phyloP scores from a whole-genome alignment of 2,329 filamentous ascomycete species.

The Phyllosticta citribraziliensis region DNA sequence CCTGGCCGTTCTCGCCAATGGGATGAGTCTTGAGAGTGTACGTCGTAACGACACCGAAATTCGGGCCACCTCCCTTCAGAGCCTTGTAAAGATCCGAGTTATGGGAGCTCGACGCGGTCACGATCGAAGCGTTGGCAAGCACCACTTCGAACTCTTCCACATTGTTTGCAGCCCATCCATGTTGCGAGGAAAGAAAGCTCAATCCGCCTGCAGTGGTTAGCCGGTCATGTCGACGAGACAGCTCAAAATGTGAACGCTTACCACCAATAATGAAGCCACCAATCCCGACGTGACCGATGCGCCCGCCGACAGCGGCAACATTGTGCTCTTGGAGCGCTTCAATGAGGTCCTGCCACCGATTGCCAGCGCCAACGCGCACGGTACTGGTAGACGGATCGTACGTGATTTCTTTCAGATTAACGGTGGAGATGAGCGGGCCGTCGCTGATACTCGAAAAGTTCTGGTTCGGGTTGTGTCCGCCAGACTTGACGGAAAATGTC shows the following conservation, averaged over 20 bases:
- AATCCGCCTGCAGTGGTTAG: slow-evolving; percentile 9
- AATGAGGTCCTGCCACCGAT: slow-evolving; percentile 26
- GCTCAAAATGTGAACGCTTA: slow-evolving; percentile 14
- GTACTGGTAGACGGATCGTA: slow-evolving; percentile 18
- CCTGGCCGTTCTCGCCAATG: slow-evolving; percentile 18
- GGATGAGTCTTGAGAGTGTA: slow-evolving; percentile 18
- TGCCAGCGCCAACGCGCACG: slow-evolving; percentile 23
- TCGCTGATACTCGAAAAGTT: slow-evolving; percentile 37
- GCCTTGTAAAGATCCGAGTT: slow-evolving; percentile 33
- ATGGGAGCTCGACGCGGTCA: slow-evolving; percentile 29
- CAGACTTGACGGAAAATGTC: slow-evolving; percentile 46
- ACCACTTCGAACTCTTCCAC: slow-evolving; percentile 39
- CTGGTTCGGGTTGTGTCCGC: slow-evolving; percentile 39
- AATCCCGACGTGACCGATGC: slow-evolving; percentile 40
- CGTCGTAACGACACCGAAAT: slow-evolving; percentile 35
- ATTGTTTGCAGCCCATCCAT: slow-evolving; percentile 41
- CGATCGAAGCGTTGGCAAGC: slow-evolving; percentile 37
- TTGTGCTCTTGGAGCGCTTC: slow-evolving; percentile 26
- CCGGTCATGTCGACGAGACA: neutral
- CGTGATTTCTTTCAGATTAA: slow-evolving; percentile 26
- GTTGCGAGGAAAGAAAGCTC: slow-evolving; percentile 33
- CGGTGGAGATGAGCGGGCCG: slow-evolving; percentile 35
- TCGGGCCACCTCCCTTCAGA: slow-evolving; percentile 35
- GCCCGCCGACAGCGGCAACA: slow-evolving; percentile 36
- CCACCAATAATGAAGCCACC: slow-evolving; percentile 39